Conservation (phyloP, 805 yeast genomes). For the Metschnikowia gelsemii region DNA sequence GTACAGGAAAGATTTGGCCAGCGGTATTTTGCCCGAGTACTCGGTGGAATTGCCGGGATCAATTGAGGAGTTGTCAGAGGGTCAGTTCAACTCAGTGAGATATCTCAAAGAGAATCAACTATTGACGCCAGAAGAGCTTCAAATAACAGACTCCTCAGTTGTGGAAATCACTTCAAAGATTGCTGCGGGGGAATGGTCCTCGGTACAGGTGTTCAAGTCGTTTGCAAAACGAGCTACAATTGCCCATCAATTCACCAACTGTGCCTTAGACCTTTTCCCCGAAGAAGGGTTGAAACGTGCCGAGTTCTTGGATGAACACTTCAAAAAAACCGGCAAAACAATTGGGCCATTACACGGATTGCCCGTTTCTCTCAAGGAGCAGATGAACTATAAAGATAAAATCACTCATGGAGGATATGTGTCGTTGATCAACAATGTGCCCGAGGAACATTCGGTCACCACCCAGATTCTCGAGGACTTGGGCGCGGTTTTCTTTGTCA, state of each 20-base stretch:
- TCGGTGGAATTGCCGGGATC: conserved; percentile 34
- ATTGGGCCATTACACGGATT: conserved; percentile 67
- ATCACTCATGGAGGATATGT: conserved; percentile 63
- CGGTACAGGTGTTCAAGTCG: conserved; percentile 57
- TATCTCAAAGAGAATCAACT: conserved; percentile 35
- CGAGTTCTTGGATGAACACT: conserved; percentile 52
- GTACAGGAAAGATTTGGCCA: conserved; percentile 37
- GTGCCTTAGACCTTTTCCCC: conserved; percentile 59
- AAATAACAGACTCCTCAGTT: conserved; percentile 46
- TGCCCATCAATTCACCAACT: conserved; percentile 62
- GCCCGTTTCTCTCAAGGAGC: conserved; percentile 67
- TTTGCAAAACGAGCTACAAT: conserved; percentile 64
- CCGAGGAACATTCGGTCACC: conserved; percentile 47
- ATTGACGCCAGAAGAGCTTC: conserved; percentile 38
- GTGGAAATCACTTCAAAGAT: conserved; percentile 43
- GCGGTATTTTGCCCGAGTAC: conserved; percentile 43
- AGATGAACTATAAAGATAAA: conserved; percentile 52
- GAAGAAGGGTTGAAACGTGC: conserved; percentile 62
- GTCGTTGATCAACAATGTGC: conserved; percentile 46
- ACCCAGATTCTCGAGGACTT: conserved; percentile 47
- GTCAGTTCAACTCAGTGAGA: conserved; percentile 39
- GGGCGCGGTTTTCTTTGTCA: conserved; percentile 62
- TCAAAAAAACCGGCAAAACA: conserved; percentile 45
- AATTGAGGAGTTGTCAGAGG: conserved; percentile 31
- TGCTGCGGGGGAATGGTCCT: conserved; percentile 45